Evolutionary conservation across 2,329 filamentous ascomycete genomes (phyloP), one percentile per base, ranked within the genome.

Genomic region (Zymoseptoria ardabiliae): DNA sequence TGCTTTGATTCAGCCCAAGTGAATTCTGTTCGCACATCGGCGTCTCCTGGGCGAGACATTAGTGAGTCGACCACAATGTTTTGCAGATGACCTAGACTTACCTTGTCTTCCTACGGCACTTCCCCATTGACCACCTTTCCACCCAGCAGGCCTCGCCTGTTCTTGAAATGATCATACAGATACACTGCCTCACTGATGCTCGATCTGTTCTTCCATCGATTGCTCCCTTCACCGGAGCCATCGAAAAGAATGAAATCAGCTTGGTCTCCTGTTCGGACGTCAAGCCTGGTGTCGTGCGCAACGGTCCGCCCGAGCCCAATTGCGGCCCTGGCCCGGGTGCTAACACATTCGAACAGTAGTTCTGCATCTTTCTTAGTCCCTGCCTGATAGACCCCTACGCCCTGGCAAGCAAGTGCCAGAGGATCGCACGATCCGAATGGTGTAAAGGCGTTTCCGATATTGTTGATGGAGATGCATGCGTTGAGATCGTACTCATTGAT

Each of bases 401-500:
- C 83, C 56, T 85, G 73, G 63, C 80, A 83, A 20, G 86, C 85
- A 50, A 89, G 74, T 49, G 77, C 77, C 54, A 90, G 69, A 1
- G 87, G 87, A 73, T 90, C 87, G 48, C 81, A 85, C 19, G 77
- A 83, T 0, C 87, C 87, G 67, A 86, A 83, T 0, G 87, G 87
- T 6, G 87, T 90, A 66, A 90, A 90, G 0, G 87, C 85, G 68
- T 90, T 90, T 19, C 87, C 87, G 13, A 90, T 82, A 66, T 90
- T 90, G 68, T 90, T 90, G 45, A 88, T 79, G 1, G 84, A 82
- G 4, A 90, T 78, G 13, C 83, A 84, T 20, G 79, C 84, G 60
- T 84, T 78, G 3, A 90, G 69, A 0, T 77, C 78, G 61, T 84
- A 79, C 21, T 81, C 75, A 48, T 79, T 76, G 61, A 89, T 86